phyloP scores from a whole-genome alignment of 805 yeast genomes.

The Cyberlindnera maclurae region DNA sequence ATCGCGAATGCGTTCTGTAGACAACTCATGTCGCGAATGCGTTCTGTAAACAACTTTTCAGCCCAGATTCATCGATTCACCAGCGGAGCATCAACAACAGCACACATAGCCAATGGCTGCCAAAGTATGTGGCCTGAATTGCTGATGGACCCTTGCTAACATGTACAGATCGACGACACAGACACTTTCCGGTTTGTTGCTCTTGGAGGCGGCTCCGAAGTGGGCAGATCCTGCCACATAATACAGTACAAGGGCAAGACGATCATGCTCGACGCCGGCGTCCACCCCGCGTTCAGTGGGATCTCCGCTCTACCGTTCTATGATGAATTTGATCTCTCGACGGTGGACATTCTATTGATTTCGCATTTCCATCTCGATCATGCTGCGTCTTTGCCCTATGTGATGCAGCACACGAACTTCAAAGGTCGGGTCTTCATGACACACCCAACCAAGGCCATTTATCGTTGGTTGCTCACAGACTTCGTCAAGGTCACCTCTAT shows the following conservation, averaged over 20 bases:
- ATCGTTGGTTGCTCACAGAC: constrained; percentile 90
- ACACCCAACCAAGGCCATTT: constrained; percentile 97
- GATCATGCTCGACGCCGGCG: constrained; percentile 96
- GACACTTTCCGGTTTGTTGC: constrained; percentile 64
- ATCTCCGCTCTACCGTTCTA: constrained; percentile 88
- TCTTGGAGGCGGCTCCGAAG: constrained; percentile 97
- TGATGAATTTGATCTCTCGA: constrained; percentile 88
- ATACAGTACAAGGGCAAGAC: constrained; percentile 89
- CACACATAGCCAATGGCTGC: not conserved
- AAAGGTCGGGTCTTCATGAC: constrained; percentile 98
- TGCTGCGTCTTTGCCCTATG: constrained; percentile 96
- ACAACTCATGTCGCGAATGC: too few relatives aligned
- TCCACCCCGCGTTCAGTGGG: constrained; percentile 93
- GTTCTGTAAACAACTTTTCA: too few relatives aligned
- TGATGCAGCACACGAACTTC: constrained; percentile 93
- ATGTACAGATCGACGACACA: constrained; percentile 4
- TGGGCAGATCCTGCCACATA: constrained; percentile 93
- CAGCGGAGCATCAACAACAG: not conserved
- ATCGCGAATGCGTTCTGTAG: too few relatives aligned
- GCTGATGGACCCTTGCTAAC: not conserved
- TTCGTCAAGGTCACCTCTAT: constrained; percentile 81
- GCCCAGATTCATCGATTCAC: too few relatives aligned
- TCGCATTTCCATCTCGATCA: constrained; percentile 97
- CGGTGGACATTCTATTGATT: constrained; percentile 77
- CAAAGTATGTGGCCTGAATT: not conserved